These are phyloP conservation scores for Helianthus tuberosus DNA, from an alignment of 129 eudicot genomes.

Conservation along the genomic window DNA sequence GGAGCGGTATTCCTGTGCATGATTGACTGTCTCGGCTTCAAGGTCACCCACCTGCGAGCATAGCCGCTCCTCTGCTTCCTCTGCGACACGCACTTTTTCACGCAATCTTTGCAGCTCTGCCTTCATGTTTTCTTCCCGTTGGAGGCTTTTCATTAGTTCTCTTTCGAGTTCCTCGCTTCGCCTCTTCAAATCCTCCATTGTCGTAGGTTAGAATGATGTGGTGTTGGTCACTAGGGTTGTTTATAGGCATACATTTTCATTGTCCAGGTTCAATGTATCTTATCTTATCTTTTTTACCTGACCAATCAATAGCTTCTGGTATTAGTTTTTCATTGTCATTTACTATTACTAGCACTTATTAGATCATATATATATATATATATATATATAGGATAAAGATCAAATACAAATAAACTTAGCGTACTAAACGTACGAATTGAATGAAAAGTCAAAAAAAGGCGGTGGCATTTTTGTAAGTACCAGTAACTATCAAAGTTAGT, in stretches of 20 bases:
- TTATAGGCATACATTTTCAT: constrained; percentile 21
- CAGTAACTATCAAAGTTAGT: too few relatives aligned
- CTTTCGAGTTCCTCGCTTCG: constrained; percentile 66
- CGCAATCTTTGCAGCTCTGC: constrained; percentile 39
- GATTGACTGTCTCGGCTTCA: constrained; percentile 77
- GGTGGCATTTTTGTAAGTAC: too few relatives aligned
- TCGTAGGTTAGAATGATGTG: neutral
- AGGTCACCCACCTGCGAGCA: constrained; percentile 76
- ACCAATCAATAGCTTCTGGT: neutral
- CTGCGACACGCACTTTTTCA: constrained; percentile 56
- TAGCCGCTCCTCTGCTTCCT: constrained; percentile 88
- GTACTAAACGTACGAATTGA: too few relatives aligned
- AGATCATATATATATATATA: too few relatives aligned
- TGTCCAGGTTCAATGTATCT: neutral
- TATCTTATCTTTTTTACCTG: neutral
- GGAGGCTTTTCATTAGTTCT: constrained; percentile 46
- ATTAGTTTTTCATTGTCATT: too few relatives aligned
- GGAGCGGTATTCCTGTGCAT: constrained; percentile 50
- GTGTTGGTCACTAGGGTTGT: constrained; percentile 9
- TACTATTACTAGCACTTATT: too few relatives aligned
- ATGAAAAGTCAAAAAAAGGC: too few relatives aligned
- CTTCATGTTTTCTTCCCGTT: constrained; percentile 69
- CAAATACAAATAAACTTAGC: too few relatives aligned
- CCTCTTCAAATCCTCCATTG: constrained; percentile 44
- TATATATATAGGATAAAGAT: too few relatives aligned